Base-by-base conservation (phyloP, 2,329 filamentous ascomycete species). In the Aspergillus puulaauensis region DNA sequence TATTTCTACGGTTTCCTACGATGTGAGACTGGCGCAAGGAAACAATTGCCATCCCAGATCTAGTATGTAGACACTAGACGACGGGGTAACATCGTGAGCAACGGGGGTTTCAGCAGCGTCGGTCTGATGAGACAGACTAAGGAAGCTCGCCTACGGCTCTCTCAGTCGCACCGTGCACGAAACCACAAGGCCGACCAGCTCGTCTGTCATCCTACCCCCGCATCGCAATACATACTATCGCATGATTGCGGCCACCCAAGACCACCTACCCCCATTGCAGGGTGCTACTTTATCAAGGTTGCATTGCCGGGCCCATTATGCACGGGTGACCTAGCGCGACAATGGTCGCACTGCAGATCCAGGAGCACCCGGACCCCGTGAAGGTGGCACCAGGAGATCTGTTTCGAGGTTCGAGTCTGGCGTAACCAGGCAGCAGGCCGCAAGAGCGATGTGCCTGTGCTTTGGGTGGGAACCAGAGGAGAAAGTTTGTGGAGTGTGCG, bases 1-100 rank as follows among this genome's bases (percentile, higher is more conserved):
- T 93, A 98, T 72, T 92, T 98, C 9, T 99, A 99, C 71, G 93
- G 98, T 72, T 89, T 93, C 64, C 80, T 98, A 5, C 90, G 93
- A 70, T 97, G 92, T 91, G 83, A 85, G 2, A 66, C 78, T 0
- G 69, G 76, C 45, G 39, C 65, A 56, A 58, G n/a, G 50, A 39
- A 12, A 73, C 74, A 39, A 78, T 72, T 62, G 80, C 83, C 6
- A 66, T 92, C 8, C 91, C 91, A 3, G 85, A 91, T 1, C 79
- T 96, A 1, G 86, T 90, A 17, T 92, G 96, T 55, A 92, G 96
- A 72, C 78, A 85, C 7, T 80, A 77, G 3, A 86, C 72, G 80
- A 80, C 44, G 93, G 70, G 92, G 93, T 11, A 88, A 98, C 72
- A 83, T 86, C 9, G 80, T 93, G 37, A 93, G 89, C 67, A 98